A percentile compares a stretch with the other conserved stretches of the same genome.
Evolutionary conservation across 352 stramenopile genomes (phyloP).

Genomic region (Phytophthora colocasiae): DNA sequence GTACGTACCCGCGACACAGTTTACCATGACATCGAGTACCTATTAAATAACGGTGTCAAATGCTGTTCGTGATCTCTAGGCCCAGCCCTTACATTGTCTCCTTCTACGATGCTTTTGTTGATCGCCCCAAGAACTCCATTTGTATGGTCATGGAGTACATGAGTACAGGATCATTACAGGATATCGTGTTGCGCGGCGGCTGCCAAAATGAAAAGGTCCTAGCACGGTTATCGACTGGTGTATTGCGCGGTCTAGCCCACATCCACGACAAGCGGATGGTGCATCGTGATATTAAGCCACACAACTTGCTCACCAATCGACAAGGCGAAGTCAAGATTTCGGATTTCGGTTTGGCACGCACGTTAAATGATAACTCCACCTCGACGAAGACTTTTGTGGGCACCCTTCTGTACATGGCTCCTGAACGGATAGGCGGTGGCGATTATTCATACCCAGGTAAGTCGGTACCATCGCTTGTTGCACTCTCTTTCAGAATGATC

Average conservation of each 20-base stretch:
- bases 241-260: conserved; percentile 84
- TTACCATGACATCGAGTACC: neutral
- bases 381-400: conserved; percentile 94
- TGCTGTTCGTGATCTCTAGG: conserved; percentile 36
- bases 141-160: conserved; percentile 95
- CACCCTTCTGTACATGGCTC: conserved; percentile 95
- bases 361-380: conserved; percentile 74
- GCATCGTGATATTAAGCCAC: conserved; percentile 93
- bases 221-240: conserved; percentile 67
- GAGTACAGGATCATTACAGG: conserved; percentile 91
- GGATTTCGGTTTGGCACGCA: conserved; percentile 87
- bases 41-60: neutral
- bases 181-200: conserved; percentile 85
- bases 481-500: neutral
- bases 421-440: conserved; percentile 92
- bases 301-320: conserved; percentile 91
- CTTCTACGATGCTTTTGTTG: conserved; percentile 94
- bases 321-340: conserved; percentile 91
- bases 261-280: conserved; percentile 91
- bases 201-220: conserved; percentile 88
- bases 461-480: neutral
- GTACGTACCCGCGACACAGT: conserved; percentile 32
- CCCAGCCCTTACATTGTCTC: conserved; percentile 91
- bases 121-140: conserved; percentile 89
- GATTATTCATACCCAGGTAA: conserved; percentile 91